Evolutionary conservation across 2,329 filamentous ascomycete genomes (phyloP), one percentile per base, ranked within the genome.

Genomic region (Neofusicoccum sp.): DNA sequence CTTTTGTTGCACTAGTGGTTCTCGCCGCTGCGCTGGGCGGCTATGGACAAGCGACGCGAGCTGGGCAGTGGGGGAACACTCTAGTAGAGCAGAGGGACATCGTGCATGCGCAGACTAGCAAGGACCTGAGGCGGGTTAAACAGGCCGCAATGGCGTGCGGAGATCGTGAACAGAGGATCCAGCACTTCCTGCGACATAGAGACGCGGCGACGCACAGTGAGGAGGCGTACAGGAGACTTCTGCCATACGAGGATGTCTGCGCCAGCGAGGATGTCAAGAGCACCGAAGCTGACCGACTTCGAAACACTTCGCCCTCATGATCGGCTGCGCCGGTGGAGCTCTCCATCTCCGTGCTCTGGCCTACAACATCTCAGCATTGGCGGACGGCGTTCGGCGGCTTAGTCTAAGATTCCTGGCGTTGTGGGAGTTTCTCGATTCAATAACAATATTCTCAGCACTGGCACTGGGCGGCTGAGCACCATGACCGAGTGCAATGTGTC

Each of bases 1-100:
- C 87, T 11, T 98, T 98, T 72, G 85, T 89, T 6, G 80, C 85
- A 5, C 76, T 96, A n/a, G 79, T 98, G 6, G 78, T 92, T 34
- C 77, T 88, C 3, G 81, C 93, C 39, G 85, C 90, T 11, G 78
- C 90, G 9, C 76, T 93, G 9, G 92, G 89, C 0, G 87, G 87
- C 16, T 83, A 92, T 65, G 84, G 87, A 9, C 92, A 97, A 76
- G 87, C 87, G 39, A 87, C 86, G 3, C 83, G 90, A 65, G 89
- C 91, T 11, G 87, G 84, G 44, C 82, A 84, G 36, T 83, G 85
- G 62, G 86, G 88, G 1, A 77, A 82, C 7, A 84, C 83, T 33
- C 82, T 92, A 49, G 78, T 93, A 48, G 88, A 88, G 69, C 81
- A 90, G 66, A 81, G 87, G 72, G 87, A 87, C 69, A 83, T 87